Conservation (phyloP, 495 filamentous ascomycete genomes). For the Tuber umbilicatum region DNA sequence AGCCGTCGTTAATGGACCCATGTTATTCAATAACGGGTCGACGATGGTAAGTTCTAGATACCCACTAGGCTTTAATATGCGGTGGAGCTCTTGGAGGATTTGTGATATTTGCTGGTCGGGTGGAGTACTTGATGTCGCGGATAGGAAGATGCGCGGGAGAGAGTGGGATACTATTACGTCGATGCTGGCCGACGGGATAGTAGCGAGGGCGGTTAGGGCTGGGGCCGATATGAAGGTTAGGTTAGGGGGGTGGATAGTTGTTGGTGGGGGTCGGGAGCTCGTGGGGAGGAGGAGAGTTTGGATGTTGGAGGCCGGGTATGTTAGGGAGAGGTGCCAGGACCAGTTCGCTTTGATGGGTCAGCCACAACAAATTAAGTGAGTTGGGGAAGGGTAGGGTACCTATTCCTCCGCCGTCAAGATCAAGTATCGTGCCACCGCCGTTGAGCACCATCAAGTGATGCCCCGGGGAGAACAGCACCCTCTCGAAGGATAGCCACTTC, state of each 20-base stretch:
- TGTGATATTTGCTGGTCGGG: slow-evolving; percentile 21
- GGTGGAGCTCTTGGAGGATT: slow-evolving; percentile 30
- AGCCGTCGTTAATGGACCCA: slow-evolving; percentile 31
- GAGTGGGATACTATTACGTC: slow-evolving; percentile 30
- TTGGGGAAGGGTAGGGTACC: slow-evolving; percentile 12
- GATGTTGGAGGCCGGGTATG: slow-evolving; percentile 35
- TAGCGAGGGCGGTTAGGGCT: slow-evolving; percentile 18
- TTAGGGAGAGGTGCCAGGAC: slow-evolving; percentile 37
- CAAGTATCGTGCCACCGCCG: slow-evolving; percentile 22
- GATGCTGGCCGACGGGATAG: slow-evolving; percentile 18
- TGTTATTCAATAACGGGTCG: slow-evolving; percentile 38
- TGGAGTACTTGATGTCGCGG: slow-evolving; percentile 9
- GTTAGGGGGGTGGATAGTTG: slow-evolving; percentile 16
- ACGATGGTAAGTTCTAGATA: slow-evolving; percentile 37
- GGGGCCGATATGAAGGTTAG: slow-evolving; percentile 19
- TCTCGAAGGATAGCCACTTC: slow-evolving; percentile 41
- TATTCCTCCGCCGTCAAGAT: slow-evolving; percentile 33
- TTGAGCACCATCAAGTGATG: slow-evolving; percentile 37
- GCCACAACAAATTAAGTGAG: slow-evolving; percentile 11
- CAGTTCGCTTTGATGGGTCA: slow-evolving; percentile 27
- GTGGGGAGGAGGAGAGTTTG: slow-evolving; percentile 28
- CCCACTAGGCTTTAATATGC: slow-evolving; percentile 38
- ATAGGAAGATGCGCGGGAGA: slow-evolving; percentile 19
- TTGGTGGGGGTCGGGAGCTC: slow-evolving; percentile 17
- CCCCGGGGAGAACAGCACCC: slow-evolving; percentile 39